These are phyloP conservation scores for Echinochloa phyllopogon DNA, from an alignment of 176 grass and related monocot species.

Conservation along the genomic window DNA sequence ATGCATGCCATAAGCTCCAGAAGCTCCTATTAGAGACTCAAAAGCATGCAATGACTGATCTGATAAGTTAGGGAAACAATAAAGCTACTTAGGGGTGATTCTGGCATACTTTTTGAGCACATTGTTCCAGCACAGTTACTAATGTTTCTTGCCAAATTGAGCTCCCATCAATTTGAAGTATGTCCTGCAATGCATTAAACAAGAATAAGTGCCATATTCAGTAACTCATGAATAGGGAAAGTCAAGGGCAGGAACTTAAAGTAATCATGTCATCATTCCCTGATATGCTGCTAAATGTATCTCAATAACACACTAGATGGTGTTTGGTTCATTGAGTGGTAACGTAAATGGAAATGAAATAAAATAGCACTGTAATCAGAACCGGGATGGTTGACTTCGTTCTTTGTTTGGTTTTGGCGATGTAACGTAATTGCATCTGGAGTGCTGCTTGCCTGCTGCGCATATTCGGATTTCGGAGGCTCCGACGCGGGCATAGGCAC, in stretches of 20 bases:
- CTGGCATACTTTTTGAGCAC: conserved; percentile 53
- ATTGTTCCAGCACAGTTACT: conserved; percentile 50
- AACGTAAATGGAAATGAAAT: neutral
- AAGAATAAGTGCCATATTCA: conserved; percentile 3
- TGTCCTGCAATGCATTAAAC: conserved; percentile 50
- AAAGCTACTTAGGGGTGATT: neutral
- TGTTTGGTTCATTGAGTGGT: neutral
- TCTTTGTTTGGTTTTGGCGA: neutral
- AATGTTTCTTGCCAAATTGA: conserved; percentile 73
- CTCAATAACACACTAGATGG: neutral
- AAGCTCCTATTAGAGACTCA: conserved; percentile 48
- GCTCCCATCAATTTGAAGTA: conserved; percentile 65
- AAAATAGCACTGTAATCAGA: neutral
- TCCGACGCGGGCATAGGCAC: too few species aligned
- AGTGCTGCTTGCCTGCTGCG: too few species aligned
- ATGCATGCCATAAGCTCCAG: conserved; percentile 48
- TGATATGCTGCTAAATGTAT: neutral
- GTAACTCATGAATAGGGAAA: conserved; percentile 14
- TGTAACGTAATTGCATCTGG: too few species aligned
- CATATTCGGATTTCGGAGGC: too few species aligned
- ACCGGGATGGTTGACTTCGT: neutral
- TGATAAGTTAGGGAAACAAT: neutral
- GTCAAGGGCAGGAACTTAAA: neutral
- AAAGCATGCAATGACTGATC: neutral
- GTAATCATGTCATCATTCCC: neutral